A percentile compares a stretch with the other conserved stretches of the same genome.
Conservation (phyloP, 352 stramenopile species). For the Thalassiosira ordinaria region DNA sequence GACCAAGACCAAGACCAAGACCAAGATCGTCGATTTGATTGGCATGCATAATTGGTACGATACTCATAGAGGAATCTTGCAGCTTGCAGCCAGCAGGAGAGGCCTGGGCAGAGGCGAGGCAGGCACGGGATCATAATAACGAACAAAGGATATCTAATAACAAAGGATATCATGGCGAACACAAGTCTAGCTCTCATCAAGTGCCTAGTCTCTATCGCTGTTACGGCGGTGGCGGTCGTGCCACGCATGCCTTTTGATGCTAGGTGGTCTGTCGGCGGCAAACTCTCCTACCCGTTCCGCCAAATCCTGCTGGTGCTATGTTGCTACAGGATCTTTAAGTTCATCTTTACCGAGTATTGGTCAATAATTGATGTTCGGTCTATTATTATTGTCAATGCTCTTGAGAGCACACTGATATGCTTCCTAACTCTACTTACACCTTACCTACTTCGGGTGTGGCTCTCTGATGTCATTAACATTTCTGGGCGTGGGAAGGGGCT, state of each 20-base stretch:
- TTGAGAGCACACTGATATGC: neutral
- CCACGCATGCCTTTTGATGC: neutral
- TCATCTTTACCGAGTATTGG: neutral
- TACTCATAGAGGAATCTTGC: too few relatives aligned
- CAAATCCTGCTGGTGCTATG: neutral
- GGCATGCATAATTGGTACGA: too few relatives aligned
- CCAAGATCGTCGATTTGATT: too few relatives aligned
- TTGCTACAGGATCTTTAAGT: neutral
- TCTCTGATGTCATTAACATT: neutral
- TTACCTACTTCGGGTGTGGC: neutral
- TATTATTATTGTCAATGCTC: too few relatives aligned
- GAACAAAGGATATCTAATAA: too few relatives aligned
- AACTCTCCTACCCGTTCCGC: neutral
- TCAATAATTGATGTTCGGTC: too few relatives aligned
- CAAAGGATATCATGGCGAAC: neutral
- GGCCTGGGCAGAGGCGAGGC: too few relatives aligned
- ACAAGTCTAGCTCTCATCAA: neutral
- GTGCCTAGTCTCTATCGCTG: neutral
- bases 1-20: too few relatives aligned
- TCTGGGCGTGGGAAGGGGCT: neutral
- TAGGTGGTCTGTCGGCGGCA: neutral
- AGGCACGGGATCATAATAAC: too few relatives aligned
- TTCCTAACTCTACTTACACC: neutral
- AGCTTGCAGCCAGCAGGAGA: too few relatives aligned
- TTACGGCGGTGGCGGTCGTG: neutral